These are phyloP conservation scores for Cladorrhinum sp. DNA, from an alignment of 2,329 filamentous ascomycete genomes.

Conservation along the genomic window DNA sequence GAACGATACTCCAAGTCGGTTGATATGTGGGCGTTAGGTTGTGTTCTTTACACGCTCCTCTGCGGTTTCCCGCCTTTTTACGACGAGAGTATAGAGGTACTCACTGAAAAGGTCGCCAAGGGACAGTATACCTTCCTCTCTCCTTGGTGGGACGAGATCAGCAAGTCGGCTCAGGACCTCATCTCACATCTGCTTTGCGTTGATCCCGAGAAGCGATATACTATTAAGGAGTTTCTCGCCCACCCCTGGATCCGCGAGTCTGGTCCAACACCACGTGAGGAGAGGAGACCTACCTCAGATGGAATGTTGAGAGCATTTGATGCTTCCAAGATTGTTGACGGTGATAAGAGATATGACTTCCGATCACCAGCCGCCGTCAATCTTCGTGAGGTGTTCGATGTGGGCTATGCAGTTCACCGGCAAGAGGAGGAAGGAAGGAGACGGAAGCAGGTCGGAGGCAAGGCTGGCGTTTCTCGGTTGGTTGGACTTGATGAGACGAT, in stretches of 20 bases:
- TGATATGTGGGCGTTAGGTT: slow-evolving; percentile 98
- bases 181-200: slow-evolving; percentile 92
- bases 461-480: slow-evolving; percentile 56
- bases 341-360: slow-evolving; percentile 80
- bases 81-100: slow-evolving; percentile 93
- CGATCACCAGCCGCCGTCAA: slow-evolving; percentile 93
- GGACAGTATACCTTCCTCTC: slow-evolving; percentile 97
- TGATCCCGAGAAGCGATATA: slow-evolving; percentile 91
- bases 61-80: slow-evolving; percentile 99
- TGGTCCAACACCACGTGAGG: slow-evolving; percentile 54
- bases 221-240: slow-evolving; percentile 86
- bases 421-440: slow-evolving; percentile 96
- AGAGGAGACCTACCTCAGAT: slow-evolving; percentile 51
- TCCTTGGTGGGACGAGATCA: slow-evolving; percentile 99
- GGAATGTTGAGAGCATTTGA: slow-evolving; percentile 55
- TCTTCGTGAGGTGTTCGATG: slow-evolving; percentile 93
- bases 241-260: slow-evolving; percentile 88
- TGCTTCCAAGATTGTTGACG: slow-evolving; percentile 49
- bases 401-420: slow-evolving; percentile 94
- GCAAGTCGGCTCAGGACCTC: slow-evolving; percentile 87
- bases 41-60: slow-evolving; percentile 92
- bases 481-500: slow-evolving; percentile 68
- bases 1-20: slow-evolving; percentile 98
- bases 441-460: slow-evolving; percentile 76
- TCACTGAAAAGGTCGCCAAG: slow-evolving; percentile 95